Conservation (phyloP, 1,139 yeast genomes). For the Candida sp. region DNA sequence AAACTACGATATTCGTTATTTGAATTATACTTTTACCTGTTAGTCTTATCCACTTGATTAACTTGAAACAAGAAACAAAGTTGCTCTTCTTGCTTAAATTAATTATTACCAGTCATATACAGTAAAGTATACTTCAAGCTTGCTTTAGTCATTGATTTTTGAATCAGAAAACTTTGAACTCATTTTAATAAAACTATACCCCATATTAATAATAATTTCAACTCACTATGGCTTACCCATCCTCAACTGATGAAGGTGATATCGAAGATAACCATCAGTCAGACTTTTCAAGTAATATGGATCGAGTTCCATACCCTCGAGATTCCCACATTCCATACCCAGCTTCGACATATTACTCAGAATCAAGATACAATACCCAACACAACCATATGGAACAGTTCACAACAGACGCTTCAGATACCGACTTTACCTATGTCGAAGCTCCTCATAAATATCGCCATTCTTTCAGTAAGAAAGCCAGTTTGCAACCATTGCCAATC, state of each 20-base stretch:
- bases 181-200: too few relatives aligned
- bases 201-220: too few relatives aligned
- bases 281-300: conserved; percentile 1
- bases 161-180: too few relatives aligned
- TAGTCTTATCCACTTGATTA: too few relatives aligned
- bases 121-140: too few relatives aligned
- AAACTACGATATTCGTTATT: not conserved
- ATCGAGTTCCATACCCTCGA: not conserved
- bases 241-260: conserved; percentile 4
- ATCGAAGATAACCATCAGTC: conserved; percentile 3
- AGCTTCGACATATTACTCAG: not conserved
- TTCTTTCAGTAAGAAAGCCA: not conserved
- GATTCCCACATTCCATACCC: not conserved
- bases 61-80: too few relatives aligned
- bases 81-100: too few relatives aligned
- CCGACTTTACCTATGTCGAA: conserved; percentile 16
- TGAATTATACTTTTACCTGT: too few relatives aligned
- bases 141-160: too few relatives aligned
- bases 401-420: conserved; percentile 12
- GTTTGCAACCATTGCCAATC: not conserved
- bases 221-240: not conserved
- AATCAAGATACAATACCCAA: conserved; percentile 2
- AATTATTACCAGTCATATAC: too few relatives aligned
- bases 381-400: conserved; percentile 6
- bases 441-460: not conserved